Evolutionary conservation across 345 rosid genomes (phyloP), one percentile per base, ranked within the genome.

Genomic region (Populus alba): DNA sequence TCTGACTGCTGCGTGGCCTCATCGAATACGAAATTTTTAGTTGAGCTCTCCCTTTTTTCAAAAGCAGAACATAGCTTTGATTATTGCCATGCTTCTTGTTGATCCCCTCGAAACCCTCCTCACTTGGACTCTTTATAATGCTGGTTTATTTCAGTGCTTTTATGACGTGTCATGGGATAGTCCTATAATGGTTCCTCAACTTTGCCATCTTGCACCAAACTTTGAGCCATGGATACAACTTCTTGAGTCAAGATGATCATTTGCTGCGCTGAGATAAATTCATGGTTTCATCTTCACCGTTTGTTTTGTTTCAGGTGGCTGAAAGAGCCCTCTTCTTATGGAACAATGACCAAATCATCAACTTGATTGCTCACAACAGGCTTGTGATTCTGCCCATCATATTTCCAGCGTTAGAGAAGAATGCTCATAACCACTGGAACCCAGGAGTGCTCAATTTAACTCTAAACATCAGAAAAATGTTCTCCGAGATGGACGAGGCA

Each of bases 331-430:
- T 94, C 18, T 89, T 90, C 85, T 81, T 92, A 61, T 94, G 98
- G 98, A 94, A 92, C 93, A 94, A 92, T 3, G 98, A 94, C 84
- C 98, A 92, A 82, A 89, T 92, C 10, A 87, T 91, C 51, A 87
- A 89, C 85, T 81, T 94, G 84, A 85, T 92, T 62, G 89, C 87
- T 31, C 95, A 89, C 27, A 91, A 89, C 79, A 85, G 95, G 83
- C 89, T 83, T 74, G 88, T 83, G 74, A 83, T 94, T 63, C 71
- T 94, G 76, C 97, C 97, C 8, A 76, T 91, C 66, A 82, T 94
- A 81, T 87, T 91, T 79, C 88, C 92, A 47, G 88, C 93, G 23
- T 68, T 94, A 25, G 98, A 94, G 84, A 91, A 84, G 89, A 94
- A 94, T 65, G 84, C 86, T 17, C 88, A 75, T 15, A 83, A 45